These are phyloP conservation scores for Suillus variegatus DNA, from an alignment of 768 basidiomycete genomes.

Conservation along the genomic window DNA sequence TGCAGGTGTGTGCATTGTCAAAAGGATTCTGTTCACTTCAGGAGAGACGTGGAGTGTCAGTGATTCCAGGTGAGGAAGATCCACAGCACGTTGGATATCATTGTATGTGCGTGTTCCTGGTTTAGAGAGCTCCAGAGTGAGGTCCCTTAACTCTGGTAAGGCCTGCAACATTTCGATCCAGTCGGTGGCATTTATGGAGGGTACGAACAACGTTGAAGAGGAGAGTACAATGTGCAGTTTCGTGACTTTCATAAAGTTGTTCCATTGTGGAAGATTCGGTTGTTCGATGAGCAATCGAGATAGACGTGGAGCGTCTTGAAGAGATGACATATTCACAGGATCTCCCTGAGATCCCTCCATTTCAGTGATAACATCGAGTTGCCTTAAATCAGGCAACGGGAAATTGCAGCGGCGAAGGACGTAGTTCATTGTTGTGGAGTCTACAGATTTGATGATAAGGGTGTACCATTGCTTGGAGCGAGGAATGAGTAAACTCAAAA, in stretches of 20 bases:
- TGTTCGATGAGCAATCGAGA: conserved; percentile 34
- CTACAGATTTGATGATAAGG: conserved; percentile 41
- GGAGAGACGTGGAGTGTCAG: conserved; percentile 33
- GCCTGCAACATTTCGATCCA: conserved; percentile 36
- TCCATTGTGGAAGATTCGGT: conserved; percentile 37
- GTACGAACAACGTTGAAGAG: conserved; percentile 16
- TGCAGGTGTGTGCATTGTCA: conserved; percentile 35
- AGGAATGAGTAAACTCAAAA: conserved; percentile 42
- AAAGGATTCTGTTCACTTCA: conserved; percentile 29
- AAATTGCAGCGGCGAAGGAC: conserved; percentile 39
- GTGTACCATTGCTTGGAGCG: conserved; percentile 46
- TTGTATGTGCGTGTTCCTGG: conserved; percentile 27
- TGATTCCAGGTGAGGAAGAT: conserved; percentile 28
- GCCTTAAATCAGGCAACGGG: conserved; percentile 38
- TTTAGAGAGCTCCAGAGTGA: conserved; percentile 43
- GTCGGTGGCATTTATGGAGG: conserved; percentile 23
- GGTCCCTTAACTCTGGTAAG: conserved; percentile 40
- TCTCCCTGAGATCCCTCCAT: conserved; percentile 25
- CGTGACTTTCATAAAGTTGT: conserved; percentile 36
- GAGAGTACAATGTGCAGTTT: conserved; percentile 37
- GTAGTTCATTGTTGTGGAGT: conserved; percentile 39
- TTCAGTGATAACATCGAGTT: conserved; percentile 34
- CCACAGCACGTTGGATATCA: conserved; percentile 13
- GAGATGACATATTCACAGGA: conserved; percentile 30
- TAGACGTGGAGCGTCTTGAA: conserved; percentile 37